phyloP scores from a whole-genome alignment of 2,329 filamentous ascomycete genomes.

The Purpureocillium takamizusanense region DNA sequence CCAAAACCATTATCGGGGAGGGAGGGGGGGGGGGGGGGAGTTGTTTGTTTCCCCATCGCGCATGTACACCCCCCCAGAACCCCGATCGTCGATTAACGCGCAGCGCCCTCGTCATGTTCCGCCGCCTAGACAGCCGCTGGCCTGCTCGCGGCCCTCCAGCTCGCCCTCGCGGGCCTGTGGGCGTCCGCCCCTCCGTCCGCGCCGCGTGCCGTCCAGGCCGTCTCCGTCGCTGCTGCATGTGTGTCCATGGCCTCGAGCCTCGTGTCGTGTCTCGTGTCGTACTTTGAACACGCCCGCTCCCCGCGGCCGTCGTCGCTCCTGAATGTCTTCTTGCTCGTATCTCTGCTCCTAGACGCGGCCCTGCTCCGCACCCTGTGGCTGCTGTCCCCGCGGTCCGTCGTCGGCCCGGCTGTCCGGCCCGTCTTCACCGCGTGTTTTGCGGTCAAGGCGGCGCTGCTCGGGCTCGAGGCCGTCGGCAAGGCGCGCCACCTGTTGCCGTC shows the following conservation, averaged over 20 bases:
- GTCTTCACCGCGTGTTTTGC: constrained; percentile 22
- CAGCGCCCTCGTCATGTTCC: not conserved
- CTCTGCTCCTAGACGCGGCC: constrained; percentile 20
- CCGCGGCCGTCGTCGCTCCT: constrained; percentile 21
- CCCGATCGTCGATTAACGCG: constrained; percentile 3
- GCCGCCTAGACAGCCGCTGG: constrained; percentile 16
- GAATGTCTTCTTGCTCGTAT: constrained; percentile 23
- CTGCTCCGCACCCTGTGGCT: constrained; percentile 25
- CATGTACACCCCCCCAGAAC: too few relatives aligned
- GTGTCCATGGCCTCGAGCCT: constrained; percentile 20
- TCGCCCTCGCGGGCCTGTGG: constrained; percentile 24
- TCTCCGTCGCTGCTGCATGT: constrained; percentile 15
- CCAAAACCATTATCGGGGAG: too few relatives aligned
- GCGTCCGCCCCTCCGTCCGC: constrained; percentile 11
- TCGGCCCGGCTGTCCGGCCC: constrained; percentile 6
- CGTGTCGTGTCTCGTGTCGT: constrained; percentile 20
- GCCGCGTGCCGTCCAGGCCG: constrained; percentile 13
- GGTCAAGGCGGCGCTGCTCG: constrained; percentile 23
- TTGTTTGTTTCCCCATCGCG: too few relatives aligned
- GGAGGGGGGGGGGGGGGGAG: too few relatives aligned
- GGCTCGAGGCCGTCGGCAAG: constrained; percentile 31
- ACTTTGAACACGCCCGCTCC: constrained; percentile 9
- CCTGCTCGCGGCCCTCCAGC: constrained; percentile 20
- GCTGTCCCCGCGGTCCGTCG: not conserved
- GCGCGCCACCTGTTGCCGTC: not conserved